A percentile compares a stretch with the other conserved stretches of the same genome.
Evolutionary conservation across 179 eudicot genomes (phyloP).

Genomic region (Drosera spatulata): DNA sequence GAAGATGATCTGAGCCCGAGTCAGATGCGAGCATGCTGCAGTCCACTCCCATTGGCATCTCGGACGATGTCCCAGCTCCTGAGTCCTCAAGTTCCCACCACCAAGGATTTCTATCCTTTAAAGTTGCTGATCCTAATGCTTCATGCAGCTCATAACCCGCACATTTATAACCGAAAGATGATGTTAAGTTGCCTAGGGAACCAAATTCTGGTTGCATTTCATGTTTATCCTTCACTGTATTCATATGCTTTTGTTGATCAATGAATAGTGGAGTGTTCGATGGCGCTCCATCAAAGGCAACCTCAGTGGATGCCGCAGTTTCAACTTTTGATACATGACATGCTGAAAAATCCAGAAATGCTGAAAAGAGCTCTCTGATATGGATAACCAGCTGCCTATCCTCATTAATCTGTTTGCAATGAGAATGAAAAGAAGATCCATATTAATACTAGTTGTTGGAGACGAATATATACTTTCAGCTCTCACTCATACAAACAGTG

Average conservation of each 20-base stretch:
- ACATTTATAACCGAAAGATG: slow-evolving; percentile 27
- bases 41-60: slow-evolving; percentile 31
- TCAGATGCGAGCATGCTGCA: slow-evolving; percentile 40
- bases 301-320: slow-evolving; percentile 11
- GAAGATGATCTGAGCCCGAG: slow-evolving; percentile 55
- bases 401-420: slow-evolving; percentile 37
- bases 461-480: background rate
- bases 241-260: slow-evolving; percentile 8
- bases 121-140: slow-evolving; percentile 57
- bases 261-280: slow-evolving; percentile 1
- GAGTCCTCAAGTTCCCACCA: slow-evolving; percentile 29
- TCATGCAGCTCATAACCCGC: slow-evolving; percentile 79
- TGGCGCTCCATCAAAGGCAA: slow-evolving; percentile 1
- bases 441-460: too few relatives aligned
- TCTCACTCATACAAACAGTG: too few relatives aligned
- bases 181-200: slow-evolving; percentile 10
- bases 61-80: slow-evolving; percentile 20
- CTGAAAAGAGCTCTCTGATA: slow-evolving; percentile 39
- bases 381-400: slow-evolving; percentile 50
- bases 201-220: slow-evolving; percentile 12
- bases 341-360: slow-evolving; percentile 29
- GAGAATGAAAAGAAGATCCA: background rate
- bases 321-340: slow-evolving; percentile 13
- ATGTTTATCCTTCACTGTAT: slow-evolving; percentile 5
- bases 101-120: slow-evolving; percentile 21